Conservation (phyloP, 352 stramenopile genomes). For the Phytopythium aichiense region DNA sequence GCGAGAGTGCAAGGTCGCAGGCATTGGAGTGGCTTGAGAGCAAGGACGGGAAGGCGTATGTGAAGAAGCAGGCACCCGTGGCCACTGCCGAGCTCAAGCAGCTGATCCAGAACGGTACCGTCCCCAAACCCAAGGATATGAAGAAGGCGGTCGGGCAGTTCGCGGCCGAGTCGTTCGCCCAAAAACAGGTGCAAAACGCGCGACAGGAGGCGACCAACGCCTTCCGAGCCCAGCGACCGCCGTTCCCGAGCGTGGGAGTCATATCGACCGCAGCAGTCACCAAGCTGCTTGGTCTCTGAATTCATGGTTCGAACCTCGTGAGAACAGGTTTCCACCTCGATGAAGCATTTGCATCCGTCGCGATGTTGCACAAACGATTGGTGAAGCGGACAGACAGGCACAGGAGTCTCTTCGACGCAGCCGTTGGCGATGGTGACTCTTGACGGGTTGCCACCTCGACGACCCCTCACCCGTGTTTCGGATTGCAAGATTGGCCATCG, state of each 20-base stretch:
- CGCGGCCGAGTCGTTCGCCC: conserved; percentile 36
- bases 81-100: conserved; percentile 50
- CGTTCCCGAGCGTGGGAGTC: conserved; percentile 18
- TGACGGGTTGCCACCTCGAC: not conserved
- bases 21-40: conserved; percentile 56
- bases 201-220: conserved; percentile 26
- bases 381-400: not conserved
- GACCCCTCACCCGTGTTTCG: not conserved
- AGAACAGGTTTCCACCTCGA: too few species aligned
- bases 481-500: not conserved
- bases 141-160: conserved; percentile 35
- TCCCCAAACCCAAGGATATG: conserved; percentile 56
- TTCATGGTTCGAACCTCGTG: too few species aligned
- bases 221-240: conserved; percentile 23
- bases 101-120: conserved; percentile 34
- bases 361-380: not conserved
- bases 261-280: not conserved
- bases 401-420: not conserved
- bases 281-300: not conserved
- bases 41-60: conserved; percentile 56
- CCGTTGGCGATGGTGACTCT: not conserved
- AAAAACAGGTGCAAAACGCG: conserved; percentile 27
- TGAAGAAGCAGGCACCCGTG: conserved; percentile 46
- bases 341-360: not conserved
- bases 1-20: conserved; percentile 10